Evolutionary conservation across 345 rosid genomes (phyloP).

Genomic region (Eutrema heterophyllum): DNA sequence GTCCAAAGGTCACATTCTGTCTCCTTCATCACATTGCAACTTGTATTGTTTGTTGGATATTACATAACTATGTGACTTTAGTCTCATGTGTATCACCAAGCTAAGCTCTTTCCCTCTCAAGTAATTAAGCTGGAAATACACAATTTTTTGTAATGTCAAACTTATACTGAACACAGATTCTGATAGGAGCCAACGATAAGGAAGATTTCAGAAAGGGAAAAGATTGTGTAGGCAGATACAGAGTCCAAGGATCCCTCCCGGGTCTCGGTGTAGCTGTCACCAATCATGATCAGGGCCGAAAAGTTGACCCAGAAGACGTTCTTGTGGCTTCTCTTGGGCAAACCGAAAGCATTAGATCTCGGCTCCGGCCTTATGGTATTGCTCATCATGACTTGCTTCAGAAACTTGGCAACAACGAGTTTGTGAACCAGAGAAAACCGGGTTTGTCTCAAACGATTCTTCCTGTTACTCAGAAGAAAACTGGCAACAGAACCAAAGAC

Average conservation of each 20-base stretch:
- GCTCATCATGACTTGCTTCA: conserved; percentile 46
- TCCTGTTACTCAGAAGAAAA: conserved; percentile 36
- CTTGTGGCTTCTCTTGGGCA: conserved; percentile 59
- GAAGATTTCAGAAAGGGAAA: conserved; percentile 48
- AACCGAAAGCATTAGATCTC: conserved; percentile 58
- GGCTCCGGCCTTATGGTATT: conserved; percentile 62
- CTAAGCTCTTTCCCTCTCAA: neutral
- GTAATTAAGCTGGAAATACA: neutral
- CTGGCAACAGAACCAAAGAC: conserved; percentile 42
- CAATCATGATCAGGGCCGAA: conserved; percentile 25
- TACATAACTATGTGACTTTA: neutral
- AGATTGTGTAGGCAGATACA: conserved; percentile 56
- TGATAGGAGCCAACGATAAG: conserved; percentile 55
- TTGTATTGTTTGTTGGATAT: neutral
- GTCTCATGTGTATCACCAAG: neutral
- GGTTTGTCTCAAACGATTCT: conserved; percentile 32
- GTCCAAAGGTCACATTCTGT: conserved; percentile 23
- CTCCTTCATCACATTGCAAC: neutral
- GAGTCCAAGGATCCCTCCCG: conserved; percentile 49
- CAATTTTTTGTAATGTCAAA: neutral
- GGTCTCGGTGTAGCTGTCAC: conserved; percentile 55
- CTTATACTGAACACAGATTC: conserved; percentile 39
- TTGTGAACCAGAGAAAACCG: conserved; percentile 22
- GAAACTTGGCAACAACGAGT: conserved; percentile 38
- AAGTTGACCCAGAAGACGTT: conserved; percentile 34